Evolutionary conservation across 2,329 filamentous ascomycete genomes (phyloP), one percentile per base, ranked within the genome.

Genomic region (Sarocladiaceae sp.): DNA sequence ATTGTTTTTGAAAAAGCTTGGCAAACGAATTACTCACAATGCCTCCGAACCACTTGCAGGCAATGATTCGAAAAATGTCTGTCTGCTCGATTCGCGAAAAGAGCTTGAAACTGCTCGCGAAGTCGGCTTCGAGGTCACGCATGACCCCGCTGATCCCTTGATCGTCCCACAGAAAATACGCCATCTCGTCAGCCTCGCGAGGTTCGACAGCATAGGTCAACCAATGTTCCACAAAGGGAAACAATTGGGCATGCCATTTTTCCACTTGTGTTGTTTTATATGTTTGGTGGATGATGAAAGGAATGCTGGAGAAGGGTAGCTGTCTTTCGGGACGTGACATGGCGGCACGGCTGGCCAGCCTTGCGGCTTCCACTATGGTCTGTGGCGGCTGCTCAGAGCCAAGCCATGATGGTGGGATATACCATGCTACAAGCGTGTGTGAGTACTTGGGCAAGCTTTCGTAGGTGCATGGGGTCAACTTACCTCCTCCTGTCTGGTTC

Each of bases 121-220:
- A 55, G 6, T 54, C 50, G 2, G n/a, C 17, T 36, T 61, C 57
- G 39, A 54, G 56, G n/a, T 55, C 54, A 4, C 55, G 50, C 31
- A 61, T 55, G 20, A 62, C 52, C 51, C 51, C 39, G 29, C 42
- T 26, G 17, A 61, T 58, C 2, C 60, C 60, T 1, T 55, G 49
- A 26, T 62, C 57, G 10, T 55, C 52, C 60, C 60, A 62, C 50
- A 60, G 58, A 29, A 62, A 59, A 29, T 62, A 62, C 13, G 60
- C 58, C 59, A 62, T 62, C 28, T 55, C 47, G 8, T 51, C 39
- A 26, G 25, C 51, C 6, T 31, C 49, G 10, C 54, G 47, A 20
- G 52, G 26, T 22, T 53, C 33, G 2, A 56, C 29, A 20, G 56
- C 42, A 42, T 56, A 54, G 12, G 31, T 46, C 20, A 62, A 57